Base-by-base conservation (phyloP, 192 early-diverging fungal genomes). In the Coemansia sp. region DNA sequence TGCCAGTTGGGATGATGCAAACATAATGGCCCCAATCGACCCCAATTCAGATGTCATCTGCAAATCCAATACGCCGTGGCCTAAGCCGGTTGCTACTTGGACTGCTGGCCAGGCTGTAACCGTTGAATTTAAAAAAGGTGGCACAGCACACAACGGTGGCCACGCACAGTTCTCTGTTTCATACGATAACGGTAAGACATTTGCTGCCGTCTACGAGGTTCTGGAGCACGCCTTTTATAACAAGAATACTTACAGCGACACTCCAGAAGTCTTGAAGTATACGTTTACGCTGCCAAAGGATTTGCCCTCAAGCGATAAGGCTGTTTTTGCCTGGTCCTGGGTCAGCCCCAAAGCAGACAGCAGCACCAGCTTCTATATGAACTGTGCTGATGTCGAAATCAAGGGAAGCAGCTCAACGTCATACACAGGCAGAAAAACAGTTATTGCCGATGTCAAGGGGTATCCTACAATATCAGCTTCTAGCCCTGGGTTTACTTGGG, bases 151-250 rank as follows among this genome's bases (percentile, higher is more conserved):
- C 59, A 72, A 72, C 22, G 88, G 89, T 1, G 90, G 90, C 4
- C 87, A 90, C 49, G 90, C 89, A 32, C 84, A 91, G 66, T 89
- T 87, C 66, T 83, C 88, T 0, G 69, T 90, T 8, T 90, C 89
- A 0, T 88, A 85, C 46, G 90, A 91, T 47, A 57, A 61, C 32
- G 89, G 84, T 26, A 70, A 82, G 40, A 87, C 81, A 18, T 89
- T 85, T 69, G 86, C 82, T 3, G 88, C 88, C 5, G 51, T 91
- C 22, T 77, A 88, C 47, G 77, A 80, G 19, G 62, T 71, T 18
- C 59, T 85, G 8, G 48, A 77, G 16, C 48, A 71, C 26, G 85
- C 84, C 61, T 80, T 74, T 56, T 46, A 70, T 26, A 57, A 59
- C 32, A 63, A 69, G 46, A 66, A 62, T 8, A 43, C 56, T 21